Evolutionary conservation across 2,329 filamentous ascomycete genomes (phyloP).

Genomic region (Verticillium tricorpus): DNA sequence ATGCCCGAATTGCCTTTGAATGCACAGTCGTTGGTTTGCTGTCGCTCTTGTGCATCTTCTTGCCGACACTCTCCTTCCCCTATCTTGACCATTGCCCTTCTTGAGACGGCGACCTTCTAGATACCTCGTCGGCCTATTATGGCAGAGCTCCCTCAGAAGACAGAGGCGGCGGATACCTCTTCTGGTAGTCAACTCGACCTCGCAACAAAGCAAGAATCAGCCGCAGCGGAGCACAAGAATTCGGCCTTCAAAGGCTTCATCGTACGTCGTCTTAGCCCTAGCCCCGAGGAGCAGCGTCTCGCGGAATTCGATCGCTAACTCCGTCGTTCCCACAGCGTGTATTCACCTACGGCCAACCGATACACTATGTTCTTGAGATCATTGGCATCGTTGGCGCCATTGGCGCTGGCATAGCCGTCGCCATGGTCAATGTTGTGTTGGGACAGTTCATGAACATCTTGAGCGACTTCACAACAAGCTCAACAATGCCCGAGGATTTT

Average conservation of each 20-base stretch:
- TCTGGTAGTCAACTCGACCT: constrained; percentile 9
- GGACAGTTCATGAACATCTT: constrained; percentile 21
- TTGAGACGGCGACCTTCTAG: background rate
- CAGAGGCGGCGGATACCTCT: constrained; percentile 2
- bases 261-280: background rate
- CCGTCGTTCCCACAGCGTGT: constrained; percentile 14
- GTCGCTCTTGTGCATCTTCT: background rate
- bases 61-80: background rate
- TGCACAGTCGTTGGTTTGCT: background rate
- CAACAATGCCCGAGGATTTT: constrained; percentile 12
- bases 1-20: background rate
- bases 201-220: constrained; percentile 10
- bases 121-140: background rate
- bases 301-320: background rate
- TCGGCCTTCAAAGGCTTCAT: background rate
- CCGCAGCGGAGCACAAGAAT: background rate
- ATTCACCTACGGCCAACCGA: constrained; percentile 16
- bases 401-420: constrained; percentile 20
- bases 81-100: background rate
- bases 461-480: constrained; percentile 10
- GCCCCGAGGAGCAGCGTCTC: background rate
- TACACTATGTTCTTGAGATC: constrained; percentile 17
- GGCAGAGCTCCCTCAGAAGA: constrained; percentile 12
- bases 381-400: constrained; percentile 18
- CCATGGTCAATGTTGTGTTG: constrained; percentile 22